Conservation (phyloP, 164 flowering plant species). For the Stephania japonica region DNA sequence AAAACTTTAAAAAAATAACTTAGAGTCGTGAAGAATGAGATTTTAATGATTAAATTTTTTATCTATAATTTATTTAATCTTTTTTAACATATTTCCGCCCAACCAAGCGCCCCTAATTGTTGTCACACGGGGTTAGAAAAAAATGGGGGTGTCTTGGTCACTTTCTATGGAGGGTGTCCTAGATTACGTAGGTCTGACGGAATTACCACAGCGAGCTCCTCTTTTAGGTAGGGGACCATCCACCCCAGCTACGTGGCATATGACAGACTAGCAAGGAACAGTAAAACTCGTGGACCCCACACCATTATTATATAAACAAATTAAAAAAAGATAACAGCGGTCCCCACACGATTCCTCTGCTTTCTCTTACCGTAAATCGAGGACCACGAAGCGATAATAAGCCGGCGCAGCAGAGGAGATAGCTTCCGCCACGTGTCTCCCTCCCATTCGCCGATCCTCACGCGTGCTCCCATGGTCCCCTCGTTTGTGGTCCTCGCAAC, state of each 20-base stretch:
- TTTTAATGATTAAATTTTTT: too few relatives aligned
- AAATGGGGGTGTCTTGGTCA: neutral
- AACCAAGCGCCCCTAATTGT: too few relatives aligned
- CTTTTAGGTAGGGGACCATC: neutral
- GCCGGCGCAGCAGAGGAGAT: neutral
- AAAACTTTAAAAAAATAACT: too few relatives aligned
- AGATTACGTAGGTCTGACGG: slow-evolving; percentile 1
- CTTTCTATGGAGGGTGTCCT: neutral
- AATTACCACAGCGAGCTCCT: neutral
- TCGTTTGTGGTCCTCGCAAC: slow-evolving; percentile 18
- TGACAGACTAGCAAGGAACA: neutral
- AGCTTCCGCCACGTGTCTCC: neutral
- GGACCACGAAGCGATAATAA: neutral
- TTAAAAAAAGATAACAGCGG: neutral
- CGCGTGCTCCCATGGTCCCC: slow-evolving; percentile 7
- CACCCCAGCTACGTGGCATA: neutral
- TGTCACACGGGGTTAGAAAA: too few relatives aligned
- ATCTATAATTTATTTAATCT: too few relatives aligned
- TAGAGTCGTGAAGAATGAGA: too few relatives aligned
- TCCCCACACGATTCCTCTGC: neutral
- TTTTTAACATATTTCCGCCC: too few relatives aligned
- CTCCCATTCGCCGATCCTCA: neutral
- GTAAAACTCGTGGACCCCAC: neutral
- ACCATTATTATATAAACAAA: neutral
- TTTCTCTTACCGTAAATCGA: neutral